Percentiles rank a stretch among this genome's conserved stretches.
These are phyloP conservation scores for Nosema bombycis DNA, from an alignment of 371 early-diverging fungal species.

Conservation along the genomic window DNA sequence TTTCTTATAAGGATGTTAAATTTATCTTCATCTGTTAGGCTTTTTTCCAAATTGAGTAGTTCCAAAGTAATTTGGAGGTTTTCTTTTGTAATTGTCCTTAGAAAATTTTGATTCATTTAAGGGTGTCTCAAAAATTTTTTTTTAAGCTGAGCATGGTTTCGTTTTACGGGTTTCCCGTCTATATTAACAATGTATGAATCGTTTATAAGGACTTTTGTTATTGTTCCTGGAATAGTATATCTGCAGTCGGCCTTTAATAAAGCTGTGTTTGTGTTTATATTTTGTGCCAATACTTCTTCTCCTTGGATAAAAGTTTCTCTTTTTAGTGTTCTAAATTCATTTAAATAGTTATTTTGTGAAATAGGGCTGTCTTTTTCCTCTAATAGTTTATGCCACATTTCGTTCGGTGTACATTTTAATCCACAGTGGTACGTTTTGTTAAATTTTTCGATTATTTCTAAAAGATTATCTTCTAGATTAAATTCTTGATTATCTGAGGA, in stretches of 20 bases:
- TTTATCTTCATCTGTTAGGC: not conserved
- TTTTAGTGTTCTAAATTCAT: not conserved
- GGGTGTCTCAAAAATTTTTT: not conserved
- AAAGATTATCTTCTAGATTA: not conserved
- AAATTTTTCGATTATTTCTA: not conserved
- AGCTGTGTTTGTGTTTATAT: not conserved
- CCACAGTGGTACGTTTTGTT: not conserved
- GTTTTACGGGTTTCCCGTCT: not conserved
- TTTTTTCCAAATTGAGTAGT: not conserved
- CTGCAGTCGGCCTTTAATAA: not conserved
- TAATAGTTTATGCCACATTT: not conserved
- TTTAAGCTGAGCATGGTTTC: not conserved
- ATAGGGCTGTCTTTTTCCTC: no score
- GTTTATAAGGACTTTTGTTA: not conserved
- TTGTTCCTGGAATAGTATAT: not conserved
- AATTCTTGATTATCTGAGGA: not conserved
- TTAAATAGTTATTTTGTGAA: not conserved
- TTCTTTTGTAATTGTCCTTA: not conserved
- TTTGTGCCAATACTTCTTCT: not conserved
- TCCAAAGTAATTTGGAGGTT: not conserved
- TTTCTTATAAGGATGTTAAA: not conserved
- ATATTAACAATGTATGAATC: not conserved
- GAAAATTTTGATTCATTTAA: not conserved
- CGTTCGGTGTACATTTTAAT: not conserved
- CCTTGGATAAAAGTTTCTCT: not conserved